Evolutionary conservation across 768 basidiomycete species (phyloP), one percentile per base, ranked within the genome.

Genomic region (Lactarius sanguifluus): DNA sequence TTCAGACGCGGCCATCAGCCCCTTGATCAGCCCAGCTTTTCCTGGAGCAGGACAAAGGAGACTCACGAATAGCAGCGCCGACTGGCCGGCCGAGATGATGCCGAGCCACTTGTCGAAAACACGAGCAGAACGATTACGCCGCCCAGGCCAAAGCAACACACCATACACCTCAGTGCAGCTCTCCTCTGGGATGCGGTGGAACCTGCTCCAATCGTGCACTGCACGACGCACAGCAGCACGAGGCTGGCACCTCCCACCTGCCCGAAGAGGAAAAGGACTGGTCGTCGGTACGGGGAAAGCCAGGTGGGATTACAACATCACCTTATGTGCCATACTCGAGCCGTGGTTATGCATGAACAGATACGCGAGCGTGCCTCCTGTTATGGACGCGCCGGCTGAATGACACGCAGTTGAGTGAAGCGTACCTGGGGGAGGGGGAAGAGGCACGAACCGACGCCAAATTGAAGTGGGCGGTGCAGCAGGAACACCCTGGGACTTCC

Each of bases 401-500:
- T n/a, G 3, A 47, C 45, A 20, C 45, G 12, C 12, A 23, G 23
- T 23, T 16, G 13, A 36, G 50, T 40, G 38, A 40, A 40, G 15
- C 16, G 1, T 6, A 2, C 3, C n/a, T 2, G 12, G 50, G 5
- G 50, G 47, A 5, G 15, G 12, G 32, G 57, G 57, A 32, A 3
- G 34, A 38, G 7, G 16, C 5, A 65, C 60, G 34, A 20, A 65
- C 64, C 57, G 55, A 66, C 25, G 36, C 30, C 59, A 18, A 68
- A 52, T 40, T 62, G 64, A 23, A 60, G 81, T 62, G 54, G 84
- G 70, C 68, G 86, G 85, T 66, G 85, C 78, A 47, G 79, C 16
- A 65, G 75, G 76, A 81, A 71, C 86, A 87, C 3, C 75, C 79
- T 69, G 60, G 66, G 55, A 74, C 80, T 73, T 73, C 85, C 79